phyloP scores from a whole-genome alignment of 306 rosid genomes.

The Carpinus fangiana region DNA sequence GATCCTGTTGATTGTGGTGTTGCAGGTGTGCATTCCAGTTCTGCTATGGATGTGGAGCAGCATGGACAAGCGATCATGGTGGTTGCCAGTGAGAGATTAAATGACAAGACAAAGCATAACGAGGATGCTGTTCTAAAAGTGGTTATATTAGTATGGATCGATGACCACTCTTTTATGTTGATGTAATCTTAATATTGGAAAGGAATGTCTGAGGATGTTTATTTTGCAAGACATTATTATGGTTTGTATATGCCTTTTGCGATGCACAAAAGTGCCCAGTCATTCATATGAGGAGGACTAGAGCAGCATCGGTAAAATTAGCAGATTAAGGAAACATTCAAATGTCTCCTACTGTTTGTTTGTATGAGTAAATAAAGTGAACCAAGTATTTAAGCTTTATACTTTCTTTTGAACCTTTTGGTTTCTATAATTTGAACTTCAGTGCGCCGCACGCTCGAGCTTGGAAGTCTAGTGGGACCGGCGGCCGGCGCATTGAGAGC shows the following conservation, averaged over 20 bases:
- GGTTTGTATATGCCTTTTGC: not conserved
- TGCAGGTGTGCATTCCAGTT: slow-evolving; percentile 59
- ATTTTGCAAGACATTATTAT: not conserved
- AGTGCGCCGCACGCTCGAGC: no score
- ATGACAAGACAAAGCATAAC: not conserved
- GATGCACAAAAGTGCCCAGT: not conserved
- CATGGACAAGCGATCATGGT: slow-evolving; percentile 39
- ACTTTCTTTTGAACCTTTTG: no score
- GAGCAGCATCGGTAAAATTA: not conserved
- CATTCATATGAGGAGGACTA: not conserved
- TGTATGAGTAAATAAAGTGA: no score
- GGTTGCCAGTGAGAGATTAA: slow-evolving; percentile 33
- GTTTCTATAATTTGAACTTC: no score
- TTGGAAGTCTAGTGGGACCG: no score
- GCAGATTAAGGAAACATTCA: not conserved
- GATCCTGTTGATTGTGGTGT: not conserved
- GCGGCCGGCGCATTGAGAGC: no score
- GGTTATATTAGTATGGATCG: not conserved
- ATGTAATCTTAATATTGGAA: not conserved
- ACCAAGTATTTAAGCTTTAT: no score
- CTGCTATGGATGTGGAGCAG: slow-evolving; percentile 51
- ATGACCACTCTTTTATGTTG: not conserved
- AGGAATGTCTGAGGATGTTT: no score
- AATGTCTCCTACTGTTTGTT: not conserved
- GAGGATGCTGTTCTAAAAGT: not conserved